Conservation (phyloP, 2,329 filamentous ascomycete genomes). For the Diaporthe sp. region DNA sequence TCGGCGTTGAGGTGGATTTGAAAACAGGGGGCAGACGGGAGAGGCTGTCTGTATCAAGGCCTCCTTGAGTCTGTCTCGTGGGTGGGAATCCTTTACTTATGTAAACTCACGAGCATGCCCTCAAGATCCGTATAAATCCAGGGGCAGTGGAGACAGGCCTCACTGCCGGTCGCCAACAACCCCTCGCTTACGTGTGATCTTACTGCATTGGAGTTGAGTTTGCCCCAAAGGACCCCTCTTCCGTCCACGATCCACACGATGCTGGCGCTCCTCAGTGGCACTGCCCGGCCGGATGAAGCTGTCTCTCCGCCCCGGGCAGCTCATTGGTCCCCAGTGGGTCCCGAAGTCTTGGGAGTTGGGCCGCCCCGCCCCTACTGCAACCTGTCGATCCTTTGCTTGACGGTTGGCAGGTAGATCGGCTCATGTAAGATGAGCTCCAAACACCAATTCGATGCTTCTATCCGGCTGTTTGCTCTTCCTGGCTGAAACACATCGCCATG, state of each 20-base stretch:
- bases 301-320: neutral
- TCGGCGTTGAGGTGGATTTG: neutral
- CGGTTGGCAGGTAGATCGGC: conserved; percentile 5
- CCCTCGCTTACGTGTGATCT: conserved; percentile 28
- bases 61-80: neutral
- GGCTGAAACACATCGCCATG: neutral
- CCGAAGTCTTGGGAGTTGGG: conserved; percentile 8
- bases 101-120: conserved; percentile 6
- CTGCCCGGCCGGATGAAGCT: neutral
- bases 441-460: neutral
- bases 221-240: neutral
- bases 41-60: neutral
- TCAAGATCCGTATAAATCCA: conserved; percentile 21
- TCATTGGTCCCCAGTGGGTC: conserved; percentile 13
- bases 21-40: neutral
- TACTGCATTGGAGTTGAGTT: conserved; percentile 8
- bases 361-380: conserved; percentile 20
- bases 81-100: conserved; percentile 8
- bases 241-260: neutral
- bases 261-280: neutral
- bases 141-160: conserved; percentile 16
- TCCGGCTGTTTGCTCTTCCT: neutral
- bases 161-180: neutral
- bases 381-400: neutral
- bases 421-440: neutral